Percentiles rank a stretch among this genome's conserved stretches.
Evolutionary conservation across 2,329 filamentous ascomycete species (phyloP).

Genomic region (Fusarium irregulare): DNA sequence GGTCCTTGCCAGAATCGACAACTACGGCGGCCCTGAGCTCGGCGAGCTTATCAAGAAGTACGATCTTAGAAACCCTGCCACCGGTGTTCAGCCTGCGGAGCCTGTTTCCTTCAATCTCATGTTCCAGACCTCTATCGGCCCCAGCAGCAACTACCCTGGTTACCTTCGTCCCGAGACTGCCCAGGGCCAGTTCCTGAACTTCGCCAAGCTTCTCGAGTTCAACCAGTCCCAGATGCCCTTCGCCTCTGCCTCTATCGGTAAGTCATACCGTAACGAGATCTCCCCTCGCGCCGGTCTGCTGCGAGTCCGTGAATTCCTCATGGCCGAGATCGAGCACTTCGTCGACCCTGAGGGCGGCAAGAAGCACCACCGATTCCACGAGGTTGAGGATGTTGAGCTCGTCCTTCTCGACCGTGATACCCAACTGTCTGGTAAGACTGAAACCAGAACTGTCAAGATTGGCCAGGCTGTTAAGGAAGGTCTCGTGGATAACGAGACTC

Average conservation of each 20-base stretch:
- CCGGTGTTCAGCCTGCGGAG: conserved; percentile 78
- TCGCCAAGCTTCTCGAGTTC: conserved; percentile 94
- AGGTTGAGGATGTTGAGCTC: conserved; percentile 86
- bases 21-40: conserved; percentile 89
- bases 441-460: conserved; percentile 77
- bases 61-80: conserved; percentile 88
- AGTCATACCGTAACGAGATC: conserved; percentile 98
- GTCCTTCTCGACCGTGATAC: conserved; percentile 85
- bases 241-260: conserved; percentile 95
- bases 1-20: conserved; percentile 91
- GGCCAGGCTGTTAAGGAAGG: conserved; percentile 85
- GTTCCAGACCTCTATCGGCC: conserved; percentile 96
- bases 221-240: conserved; percentile 97
- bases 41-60: conserved; percentile 90
- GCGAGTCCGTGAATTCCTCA: conserved; percentile 95
- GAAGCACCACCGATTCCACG: conserved; percentile 88
- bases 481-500: conserved; percentile 94
- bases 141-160: conserved; percentile 85
- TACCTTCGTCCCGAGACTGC: conserved; percentile 95
- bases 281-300: conserved; percentile 91
- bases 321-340: conserved; percentile 99
- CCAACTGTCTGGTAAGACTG: conserved; percentile 87
- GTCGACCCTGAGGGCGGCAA: conserved; percentile 95
- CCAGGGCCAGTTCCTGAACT: conserved; percentile 98
- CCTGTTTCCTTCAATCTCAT: conserved; percentile 98